phyloP scores from a whole-genome alignment of 1,284 basidiomycete species.

The Wallemia ichthyophaga region DNA sequence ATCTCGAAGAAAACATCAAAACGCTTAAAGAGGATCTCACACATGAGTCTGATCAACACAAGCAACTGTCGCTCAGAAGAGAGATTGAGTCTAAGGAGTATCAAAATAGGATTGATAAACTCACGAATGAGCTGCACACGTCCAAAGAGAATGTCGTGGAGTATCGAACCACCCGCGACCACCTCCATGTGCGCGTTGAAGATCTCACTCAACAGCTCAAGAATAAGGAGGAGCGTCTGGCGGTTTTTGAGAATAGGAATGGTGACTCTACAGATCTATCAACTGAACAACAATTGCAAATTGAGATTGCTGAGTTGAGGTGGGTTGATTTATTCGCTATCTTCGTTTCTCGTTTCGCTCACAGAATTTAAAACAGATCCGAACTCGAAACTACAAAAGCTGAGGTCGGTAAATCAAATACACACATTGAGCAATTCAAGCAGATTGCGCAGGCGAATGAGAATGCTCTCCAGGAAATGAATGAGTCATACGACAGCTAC shows the following conservation, averaged over 20 bases:
- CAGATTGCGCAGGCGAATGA: slow-evolving; percentile 55
- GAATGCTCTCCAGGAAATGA: slow-evolving; percentile 35
- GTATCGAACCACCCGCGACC: slow-evolving; percentile 33
- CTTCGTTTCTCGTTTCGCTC: too few relatives aligned
- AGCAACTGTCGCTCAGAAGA: background rate
- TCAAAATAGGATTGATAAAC: background rate
- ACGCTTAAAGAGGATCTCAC: background rate
- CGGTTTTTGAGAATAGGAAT: slow-evolving; percentile 49
- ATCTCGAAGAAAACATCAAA: background rate
- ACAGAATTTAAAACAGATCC: too few relatives aligned
- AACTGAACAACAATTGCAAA: slow-evolving; percentile 46
- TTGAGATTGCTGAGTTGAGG: slow-evolving; percentile 56
- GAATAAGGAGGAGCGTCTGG: slow-evolving; percentile 47
- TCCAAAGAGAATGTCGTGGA: slow-evolving; percentile 7
- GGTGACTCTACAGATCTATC: slow-evolving; percentile 19
- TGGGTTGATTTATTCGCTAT: slow-evolving; percentile 19
- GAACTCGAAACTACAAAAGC: slow-evolving; percentile 41
- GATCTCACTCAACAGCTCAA: slow-evolving; percentile 38
- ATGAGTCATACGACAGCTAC: slow-evolving; percentile 45
- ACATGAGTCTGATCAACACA: background rate
- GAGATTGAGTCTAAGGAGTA: background rate
- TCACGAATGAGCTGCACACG: slow-evolving; percentile 8
- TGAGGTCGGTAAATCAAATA: slow-evolving; percentile 34
- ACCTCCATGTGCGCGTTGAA: slow-evolving; percentile 43
- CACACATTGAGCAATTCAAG: slow-evolving; percentile 50